A percentile compares a stretch with the other conserved stretches of the same genome.
These are phyloP conservation scores for Geotrichum armillariae DNA, from an alignment of 1,139 yeast species.

Conservation along the genomic window DNA sequence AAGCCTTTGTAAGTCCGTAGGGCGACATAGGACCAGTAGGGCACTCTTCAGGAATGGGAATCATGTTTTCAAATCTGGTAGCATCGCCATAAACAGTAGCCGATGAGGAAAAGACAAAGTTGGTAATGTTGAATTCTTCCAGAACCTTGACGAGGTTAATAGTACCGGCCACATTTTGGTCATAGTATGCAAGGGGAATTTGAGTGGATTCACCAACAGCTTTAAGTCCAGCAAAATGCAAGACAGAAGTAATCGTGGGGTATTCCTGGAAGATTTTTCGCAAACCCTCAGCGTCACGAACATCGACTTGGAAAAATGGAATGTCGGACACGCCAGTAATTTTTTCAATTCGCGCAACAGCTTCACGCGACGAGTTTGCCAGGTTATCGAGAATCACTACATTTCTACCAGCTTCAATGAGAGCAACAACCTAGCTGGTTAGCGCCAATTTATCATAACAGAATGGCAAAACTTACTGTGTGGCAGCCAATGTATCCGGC, in stretches of 20 bases:
- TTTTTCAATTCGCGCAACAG: conserved; percentile 63
- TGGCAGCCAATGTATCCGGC: conserved; percentile 89
- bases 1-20: conserved; percentile 69
- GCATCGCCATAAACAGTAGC: conserved; percentile 89
- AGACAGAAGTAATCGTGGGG: conserved; percentile 56
- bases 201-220: conserved; percentile 82
- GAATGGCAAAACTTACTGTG: conserved; percentile 43
- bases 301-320: conserved; percentile 62
- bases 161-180: conserved; percentile 69
- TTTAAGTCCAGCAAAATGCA: conserved; percentile 85
- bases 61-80: conserved; percentile 68
- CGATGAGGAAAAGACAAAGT: conserved; percentile 74
- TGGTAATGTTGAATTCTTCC: conserved; percentile 48
- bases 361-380: conserved; percentile 66
- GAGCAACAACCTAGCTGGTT: conserved; percentile 47
- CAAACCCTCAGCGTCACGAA: conserved; percentile 53
- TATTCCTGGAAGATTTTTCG: conserved; percentile 50
- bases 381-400: conserved; percentile 74
- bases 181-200: conserved; percentile 70
- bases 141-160: conserved; percentile 57
- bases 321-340: conserved; percentile 49
- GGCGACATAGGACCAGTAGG: conserved; percentile 78
- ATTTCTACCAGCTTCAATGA: conserved; percentile 62
- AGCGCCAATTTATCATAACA: background rate
- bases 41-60: conserved; percentile 79